Percentiles rank a stretch among this genome's conserved stretches.
These are phyloP conservation scores for Botrytis porri DNA, from an alignment of 2,329 filamentous ascomycete genomes.

Conservation along the genomic window DNA sequence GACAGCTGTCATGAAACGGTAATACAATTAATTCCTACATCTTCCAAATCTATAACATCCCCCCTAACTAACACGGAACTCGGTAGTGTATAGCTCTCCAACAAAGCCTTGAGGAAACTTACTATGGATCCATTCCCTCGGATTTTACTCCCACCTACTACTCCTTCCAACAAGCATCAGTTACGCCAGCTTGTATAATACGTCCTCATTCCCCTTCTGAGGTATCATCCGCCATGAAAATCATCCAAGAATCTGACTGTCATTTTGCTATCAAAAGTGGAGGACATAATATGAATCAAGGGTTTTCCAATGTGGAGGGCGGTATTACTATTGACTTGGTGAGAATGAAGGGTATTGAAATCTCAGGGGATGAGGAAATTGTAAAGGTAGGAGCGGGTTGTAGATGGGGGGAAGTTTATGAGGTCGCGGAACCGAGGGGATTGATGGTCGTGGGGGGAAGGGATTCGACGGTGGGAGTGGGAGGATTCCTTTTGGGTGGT, in stretches of 20 bases:
- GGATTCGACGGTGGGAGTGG: neutral
- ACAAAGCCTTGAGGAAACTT: neutral
- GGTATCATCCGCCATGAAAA: neutral
- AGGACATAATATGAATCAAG: neutral
- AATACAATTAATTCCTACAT: neutral
- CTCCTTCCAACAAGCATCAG: neutral
- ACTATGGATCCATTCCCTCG: neutral
- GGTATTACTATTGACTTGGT: neutral
- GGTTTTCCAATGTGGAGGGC: neutral
- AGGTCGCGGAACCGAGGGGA: neutral
- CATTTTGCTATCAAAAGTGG: neutral
- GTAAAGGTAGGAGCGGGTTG: neutral
- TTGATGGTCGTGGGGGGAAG: neutral
- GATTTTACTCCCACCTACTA: neutral
- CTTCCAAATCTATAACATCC: neutral
- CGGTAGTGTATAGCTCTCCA: neutral
- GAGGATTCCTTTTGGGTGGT: neutral
- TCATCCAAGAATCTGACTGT: neutral
- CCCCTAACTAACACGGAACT: neutral
- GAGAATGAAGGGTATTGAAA: neutral
- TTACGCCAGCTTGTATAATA: neutral
- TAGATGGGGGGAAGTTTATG: neutral
- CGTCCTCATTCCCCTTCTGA: neutral
- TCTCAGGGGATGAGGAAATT: neutral
- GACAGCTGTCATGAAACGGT: neutral